Conservation (phyloP, 1,139 yeast species). For the Pichia sp. region DNA sequence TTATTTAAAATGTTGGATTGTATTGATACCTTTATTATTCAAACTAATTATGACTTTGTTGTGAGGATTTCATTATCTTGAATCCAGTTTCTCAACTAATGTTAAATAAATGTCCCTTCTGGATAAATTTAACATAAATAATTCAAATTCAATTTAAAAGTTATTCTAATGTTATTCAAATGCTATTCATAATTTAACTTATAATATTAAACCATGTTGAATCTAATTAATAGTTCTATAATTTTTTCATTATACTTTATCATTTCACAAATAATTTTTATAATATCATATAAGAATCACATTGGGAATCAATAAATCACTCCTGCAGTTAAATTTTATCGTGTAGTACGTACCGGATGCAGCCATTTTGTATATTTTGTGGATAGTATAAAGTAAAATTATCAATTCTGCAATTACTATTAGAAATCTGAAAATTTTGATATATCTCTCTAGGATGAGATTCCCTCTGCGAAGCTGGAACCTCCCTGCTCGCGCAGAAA, state of each 20-base stretch:
- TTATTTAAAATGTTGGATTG: too few species aligned
- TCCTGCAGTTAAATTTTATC: neutral
- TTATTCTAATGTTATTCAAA: too few species aligned
- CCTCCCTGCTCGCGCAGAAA: neutral
- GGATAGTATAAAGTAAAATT: neutral
- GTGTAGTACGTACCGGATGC: slow-evolving; percentile 49
- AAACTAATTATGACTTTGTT: neutral
- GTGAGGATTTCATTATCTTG: too few species aligned
- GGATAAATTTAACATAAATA: too few species aligned
- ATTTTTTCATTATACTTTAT: neutral
- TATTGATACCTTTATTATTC: too few species aligned
- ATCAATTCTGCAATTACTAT: too few species aligned
- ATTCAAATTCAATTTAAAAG: too few species aligned
- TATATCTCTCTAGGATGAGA: neutral
- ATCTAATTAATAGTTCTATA: neutral
- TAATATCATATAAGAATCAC: neutral
- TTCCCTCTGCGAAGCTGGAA: neutral
- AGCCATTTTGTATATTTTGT: slow-evolving; percentile 40
- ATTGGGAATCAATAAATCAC: neutral
- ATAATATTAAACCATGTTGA: too few species aligned
- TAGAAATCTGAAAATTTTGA: neutral
- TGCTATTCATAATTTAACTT: too few species aligned
- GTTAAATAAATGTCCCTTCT: too few species aligned
- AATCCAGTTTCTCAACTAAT: too few species aligned
- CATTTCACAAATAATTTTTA: neutral